Conservation (phyloP, 768 basidiomycete genomes). For the Podaxis sp. region DNA sequence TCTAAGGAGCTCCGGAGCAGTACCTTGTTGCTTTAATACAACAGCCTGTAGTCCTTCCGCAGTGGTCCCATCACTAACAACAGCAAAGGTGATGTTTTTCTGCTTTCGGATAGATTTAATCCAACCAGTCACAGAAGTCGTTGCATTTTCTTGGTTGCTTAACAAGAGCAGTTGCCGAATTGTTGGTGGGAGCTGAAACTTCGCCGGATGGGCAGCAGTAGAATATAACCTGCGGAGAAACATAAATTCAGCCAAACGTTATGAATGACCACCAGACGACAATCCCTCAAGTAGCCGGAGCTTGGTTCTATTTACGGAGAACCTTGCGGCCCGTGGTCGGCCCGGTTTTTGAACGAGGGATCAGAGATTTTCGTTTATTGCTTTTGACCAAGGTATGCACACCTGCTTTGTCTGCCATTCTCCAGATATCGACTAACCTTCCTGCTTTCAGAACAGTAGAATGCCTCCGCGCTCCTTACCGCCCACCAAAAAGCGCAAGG, state of each 20-base stretch:
- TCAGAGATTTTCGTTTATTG: slow-evolving; percentile 7
- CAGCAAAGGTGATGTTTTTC: slow-evolving; percentile 85
- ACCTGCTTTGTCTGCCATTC: neutral
- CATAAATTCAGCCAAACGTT: neutral
- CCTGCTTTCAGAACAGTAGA: neutral
- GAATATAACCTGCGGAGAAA: slow-evolving; percentile 12
- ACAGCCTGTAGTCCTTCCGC: slow-evolving; percentile 77
- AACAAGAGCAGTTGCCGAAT: slow-evolving; percentile 13
- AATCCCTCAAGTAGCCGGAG: neutral
- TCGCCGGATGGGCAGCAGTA: slow-evolving; percentile 6
- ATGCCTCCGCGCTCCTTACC: slow-evolving; percentile 44
- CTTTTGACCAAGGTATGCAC: slow-evolving; percentile 5
- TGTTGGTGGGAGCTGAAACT: slow-evolving; percentile 18
- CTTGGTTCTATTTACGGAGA: neutral
- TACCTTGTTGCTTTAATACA: slow-evolving; percentile 44
- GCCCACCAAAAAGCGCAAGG: slow-evolving; percentile 52
- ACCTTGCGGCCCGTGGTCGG: neutral
- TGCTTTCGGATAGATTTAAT: slow-evolving; percentile 83
- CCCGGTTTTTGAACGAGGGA: neutral
- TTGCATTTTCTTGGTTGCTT: neutral
- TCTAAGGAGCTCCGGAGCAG: slow-evolving; percentile 26
- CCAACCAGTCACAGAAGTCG: slow-evolving; percentile 72
- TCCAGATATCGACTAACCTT: neutral
- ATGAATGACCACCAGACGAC: neutral
- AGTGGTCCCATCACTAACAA: slow-evolving; percentile 80